Percentiles rank a stretch among this genome's conserved stretches.
These are phyloP conservation scores for Actinomortierella ambigua DNA, from an alignment of 371 early-diverging fungal genomes.

Conservation along the genomic window DNA sequence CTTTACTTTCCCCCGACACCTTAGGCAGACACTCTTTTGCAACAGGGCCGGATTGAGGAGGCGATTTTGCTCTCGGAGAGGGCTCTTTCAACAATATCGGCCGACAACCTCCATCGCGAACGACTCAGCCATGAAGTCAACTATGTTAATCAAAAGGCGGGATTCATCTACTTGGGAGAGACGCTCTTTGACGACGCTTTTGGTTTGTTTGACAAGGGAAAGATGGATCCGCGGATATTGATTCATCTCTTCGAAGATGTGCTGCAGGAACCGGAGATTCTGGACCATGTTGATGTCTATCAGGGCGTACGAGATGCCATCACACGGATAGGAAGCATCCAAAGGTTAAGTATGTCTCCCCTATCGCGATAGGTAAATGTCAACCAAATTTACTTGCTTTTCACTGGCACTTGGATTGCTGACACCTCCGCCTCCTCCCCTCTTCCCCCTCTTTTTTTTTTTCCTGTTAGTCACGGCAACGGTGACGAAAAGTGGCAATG, in stretches of 20 bases:
- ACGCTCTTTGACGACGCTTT: constrained; percentile 77
- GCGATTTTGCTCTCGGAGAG: constrained; percentile 49
- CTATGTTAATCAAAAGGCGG: constrained; percentile 72
- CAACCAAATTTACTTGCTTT: not conserved
- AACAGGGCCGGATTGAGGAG: constrained; percentile 29
- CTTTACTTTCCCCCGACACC: too few relatives aligned
- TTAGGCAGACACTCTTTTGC: constrained; percentile 27
- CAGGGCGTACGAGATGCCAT: constrained; percentile 51
- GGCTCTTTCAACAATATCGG: constrained; percentile 49
- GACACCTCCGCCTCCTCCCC: constrained; percentile 40
- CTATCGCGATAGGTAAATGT: not conserved
- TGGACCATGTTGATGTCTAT: constrained; percentile 44
- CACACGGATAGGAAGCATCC: constrained; percentile 51
- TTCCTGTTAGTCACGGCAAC: constrained; percentile 8
- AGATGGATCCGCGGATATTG: constrained; percentile 66
- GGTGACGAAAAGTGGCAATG: constrained; percentile 15
- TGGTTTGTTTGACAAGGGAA: constrained; percentile 62
- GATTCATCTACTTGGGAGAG: constrained; percentile 63
- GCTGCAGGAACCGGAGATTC: constrained; percentile 32
- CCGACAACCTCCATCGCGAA: constrained; percentile 53
- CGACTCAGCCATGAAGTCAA: constrained; percentile 57
- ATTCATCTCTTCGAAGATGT: constrained; percentile 66
- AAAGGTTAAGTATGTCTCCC: constrained; percentile 53
- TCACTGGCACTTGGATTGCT: constrained; percentile 28
- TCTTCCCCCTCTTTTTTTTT: constrained; percentile 15